Conservation (phyloP, 177 flowering plant species). For the Telopea speciosissima region DNA sequence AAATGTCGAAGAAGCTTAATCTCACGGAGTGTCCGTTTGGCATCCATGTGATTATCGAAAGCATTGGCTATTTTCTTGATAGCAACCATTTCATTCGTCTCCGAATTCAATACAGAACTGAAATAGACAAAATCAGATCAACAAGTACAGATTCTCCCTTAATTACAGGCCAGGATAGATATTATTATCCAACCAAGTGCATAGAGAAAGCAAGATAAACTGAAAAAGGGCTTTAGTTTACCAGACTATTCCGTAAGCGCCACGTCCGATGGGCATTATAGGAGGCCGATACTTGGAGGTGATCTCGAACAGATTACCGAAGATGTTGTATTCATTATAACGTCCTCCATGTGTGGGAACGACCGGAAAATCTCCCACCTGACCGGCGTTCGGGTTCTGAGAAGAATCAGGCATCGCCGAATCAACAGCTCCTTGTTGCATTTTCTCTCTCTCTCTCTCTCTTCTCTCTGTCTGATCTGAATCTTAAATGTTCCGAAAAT, state of each 20-base stretch:
- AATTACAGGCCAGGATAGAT: too few relatives aligned
- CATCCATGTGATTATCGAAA: slow-evolving; percentile 85
- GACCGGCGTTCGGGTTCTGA: slow-evolving; percentile 3
- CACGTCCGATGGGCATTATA: slow-evolving; percentile 76
- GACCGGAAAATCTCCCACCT: slow-evolving; percentile 42
- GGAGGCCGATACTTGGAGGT: slow-evolving; percentile 68
- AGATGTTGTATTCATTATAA: slow-evolving; percentile 51
- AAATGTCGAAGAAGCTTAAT: slow-evolving; percentile 85
- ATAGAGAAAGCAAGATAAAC: too few relatives aligned
- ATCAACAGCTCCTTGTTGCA: not conserved
- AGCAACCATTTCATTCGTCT: slow-evolving; percentile 92
- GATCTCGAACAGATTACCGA: slow-evolving; percentile 65
- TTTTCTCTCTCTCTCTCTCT: too few relatives aligned
- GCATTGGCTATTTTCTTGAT: slow-evolving; percentile 89
- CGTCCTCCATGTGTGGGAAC: slow-evolving; percentile 50
- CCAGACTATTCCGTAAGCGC: slow-evolving; percentile 89
- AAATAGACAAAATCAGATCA: slow-evolving; percentile 1
- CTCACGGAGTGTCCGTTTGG: slow-evolving; percentile 90
- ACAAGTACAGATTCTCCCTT: not conserved
- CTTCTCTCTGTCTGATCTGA: too few relatives aligned
- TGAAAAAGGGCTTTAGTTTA: slow-evolving; percentile 8
- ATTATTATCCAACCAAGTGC: too few relatives aligned
- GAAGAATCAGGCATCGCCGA: slow-evolving; percentile 14
- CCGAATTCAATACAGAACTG: slow-evolving; percentile 77
- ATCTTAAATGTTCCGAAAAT: too few relatives aligned